A percentile compares a stretch with the other conserved stretches of the same genome.
phyloP scores from a whole-genome alignment of 176 grass and related monocot species.

The Olyra latifolia region DNA sequence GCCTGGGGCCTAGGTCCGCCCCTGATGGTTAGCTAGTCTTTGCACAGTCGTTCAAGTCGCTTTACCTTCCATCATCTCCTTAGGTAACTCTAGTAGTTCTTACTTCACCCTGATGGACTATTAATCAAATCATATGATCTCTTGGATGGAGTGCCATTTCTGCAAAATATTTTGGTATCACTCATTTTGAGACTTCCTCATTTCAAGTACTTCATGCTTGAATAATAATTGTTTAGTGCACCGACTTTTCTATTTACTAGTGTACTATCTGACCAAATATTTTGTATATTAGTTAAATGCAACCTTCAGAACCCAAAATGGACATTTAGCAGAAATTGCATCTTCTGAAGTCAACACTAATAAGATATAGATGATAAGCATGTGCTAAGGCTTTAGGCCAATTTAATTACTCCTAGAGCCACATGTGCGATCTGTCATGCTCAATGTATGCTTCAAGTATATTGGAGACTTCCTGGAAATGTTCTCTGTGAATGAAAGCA shows the following conservation, averaged over 20 bases:
- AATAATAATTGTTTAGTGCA: background rate
- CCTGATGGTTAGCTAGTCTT: background rate
- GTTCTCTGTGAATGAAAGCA: background rate
- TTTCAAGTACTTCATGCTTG: constrained; percentile 2
- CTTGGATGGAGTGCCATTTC: background rate
- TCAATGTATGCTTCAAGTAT: background rate
- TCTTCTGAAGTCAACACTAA: constrained; percentile 23
- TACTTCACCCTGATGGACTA: background rate
- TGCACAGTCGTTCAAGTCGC: background rate
- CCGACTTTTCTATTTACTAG: constrained; percentile 14
- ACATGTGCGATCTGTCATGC: background rate
- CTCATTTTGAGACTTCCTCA: background rate
- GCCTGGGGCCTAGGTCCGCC: too few species aligned
- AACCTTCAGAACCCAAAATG: constrained; percentile 5
- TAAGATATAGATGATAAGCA: background rate
- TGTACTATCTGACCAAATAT: constrained; percentile 23
- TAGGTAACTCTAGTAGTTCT: background rate
- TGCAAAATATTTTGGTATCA: background rate
- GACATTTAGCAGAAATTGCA: background rate
- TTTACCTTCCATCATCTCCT: constrained; percentile 1
- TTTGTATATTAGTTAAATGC: background rate
- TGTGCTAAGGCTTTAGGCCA: background rate
- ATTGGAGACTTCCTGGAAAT: constrained; percentile 5
- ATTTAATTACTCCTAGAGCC: constrained; percentile 19
- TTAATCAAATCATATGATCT: constrained; percentile 21